Evolutionary conservation across 2,329 filamentous ascomycete genomes (phyloP).

Genomic region (Lasiodiplodia hormozganensis): DNA sequence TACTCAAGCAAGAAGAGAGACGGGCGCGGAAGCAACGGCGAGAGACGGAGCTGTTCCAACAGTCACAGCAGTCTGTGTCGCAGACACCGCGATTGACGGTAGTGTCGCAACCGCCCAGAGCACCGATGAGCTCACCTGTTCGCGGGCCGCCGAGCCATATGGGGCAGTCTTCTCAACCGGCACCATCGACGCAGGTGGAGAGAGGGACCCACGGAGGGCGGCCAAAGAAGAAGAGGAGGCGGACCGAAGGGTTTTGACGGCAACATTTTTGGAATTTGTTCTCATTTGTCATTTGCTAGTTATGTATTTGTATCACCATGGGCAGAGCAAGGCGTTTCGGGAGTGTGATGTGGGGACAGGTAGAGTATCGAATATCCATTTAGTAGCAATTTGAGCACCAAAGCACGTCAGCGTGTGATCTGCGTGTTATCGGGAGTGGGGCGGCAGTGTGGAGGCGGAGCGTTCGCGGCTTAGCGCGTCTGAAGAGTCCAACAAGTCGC

Average conservation of each 20-base stretch:
- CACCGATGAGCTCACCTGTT: slow-evolving; percentile 30
- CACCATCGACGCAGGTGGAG: slow-evolving; percentile 43
- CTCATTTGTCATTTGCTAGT: background rate
- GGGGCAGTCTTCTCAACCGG: slow-evolving; percentile 31
- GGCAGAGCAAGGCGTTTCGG: slow-evolving; percentile 4
- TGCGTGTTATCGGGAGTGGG: slow-evolving; percentile 9
- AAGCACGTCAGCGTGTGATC: background rate
- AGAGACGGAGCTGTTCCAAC: slow-evolving; percentile 39
- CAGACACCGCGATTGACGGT: slow-evolving; percentile 30
- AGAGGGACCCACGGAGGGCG: slow-evolving; percentile 45
- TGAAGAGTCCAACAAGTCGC: background rate
- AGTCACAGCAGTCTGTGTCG: slow-evolving; percentile 14
- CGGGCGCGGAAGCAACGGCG: slow-evolving; percentile 50
- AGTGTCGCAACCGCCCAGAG: slow-evolving; percentile 18
- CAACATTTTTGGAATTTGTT: background rate
- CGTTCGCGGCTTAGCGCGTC: background rate
- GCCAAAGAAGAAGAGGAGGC: slow-evolving; percentile 42
- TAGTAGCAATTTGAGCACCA: background rate
- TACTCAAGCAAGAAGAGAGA: slow-evolving; percentile 48
- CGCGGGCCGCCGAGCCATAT: slow-evolving; percentile 35
- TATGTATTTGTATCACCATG: background rate
- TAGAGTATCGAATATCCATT: slow-evolving; percentile 15
- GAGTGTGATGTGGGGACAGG: background rate
- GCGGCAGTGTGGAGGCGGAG: background rate
- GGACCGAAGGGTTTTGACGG: slow-evolving; percentile 42